Evolutionary conservation across 2,329 filamentous ascomycete genomes (phyloP), one percentile per base, ranked within the genome.

Genomic region (Sphaerulina musiva): DNA sequence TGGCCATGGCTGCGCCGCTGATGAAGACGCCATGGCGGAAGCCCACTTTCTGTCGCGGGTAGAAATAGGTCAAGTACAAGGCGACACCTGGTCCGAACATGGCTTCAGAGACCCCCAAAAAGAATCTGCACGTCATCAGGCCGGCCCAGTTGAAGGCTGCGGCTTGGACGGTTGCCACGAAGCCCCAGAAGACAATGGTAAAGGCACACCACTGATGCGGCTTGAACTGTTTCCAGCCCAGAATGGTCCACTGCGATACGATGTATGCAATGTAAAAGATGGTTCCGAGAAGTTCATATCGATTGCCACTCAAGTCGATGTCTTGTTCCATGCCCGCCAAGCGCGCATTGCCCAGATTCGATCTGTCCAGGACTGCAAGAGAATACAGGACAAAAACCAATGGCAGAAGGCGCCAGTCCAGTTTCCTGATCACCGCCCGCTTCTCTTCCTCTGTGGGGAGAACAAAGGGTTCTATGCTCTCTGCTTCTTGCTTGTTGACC

Each of bases 1-100:
- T 93, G 1, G 89, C 89, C 3, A 95, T 77, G 1, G 84, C 83
- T 0, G 83, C 82, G 3, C 72, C 72, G 9, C 66, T 66, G 23
- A 75, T 57, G 58, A 82, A 84, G 20, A 83, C 65, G 2, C 80
- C 80, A 48, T 76, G 76, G 2, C 80, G 72, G 31, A 82, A 70
- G 32, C 80, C 80, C 10, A 83, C 68, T 59, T 80, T 78, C 36
- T 79, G 72, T 11, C 81, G 72, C 6, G 79, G 74, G 62, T 84
- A 85, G 70, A 83, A 84, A 62, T 81, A 79, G 0, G 80, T 82
- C n/a, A 85, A 68, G 57, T 82, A 84, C 56, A 83, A 81, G 0
- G 82, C 81, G 0, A 84, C 76, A 2, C 82, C 82, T 1, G 67
- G 68, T 2, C 68, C 68, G 51, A 66, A 70, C 55, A 62, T 64